Evolutionary conservation across 176 grass and related monocot species (phyloP), one percentile per base, ranked within the genome.

Genomic region (Coix lacrymajobi): DNA sequence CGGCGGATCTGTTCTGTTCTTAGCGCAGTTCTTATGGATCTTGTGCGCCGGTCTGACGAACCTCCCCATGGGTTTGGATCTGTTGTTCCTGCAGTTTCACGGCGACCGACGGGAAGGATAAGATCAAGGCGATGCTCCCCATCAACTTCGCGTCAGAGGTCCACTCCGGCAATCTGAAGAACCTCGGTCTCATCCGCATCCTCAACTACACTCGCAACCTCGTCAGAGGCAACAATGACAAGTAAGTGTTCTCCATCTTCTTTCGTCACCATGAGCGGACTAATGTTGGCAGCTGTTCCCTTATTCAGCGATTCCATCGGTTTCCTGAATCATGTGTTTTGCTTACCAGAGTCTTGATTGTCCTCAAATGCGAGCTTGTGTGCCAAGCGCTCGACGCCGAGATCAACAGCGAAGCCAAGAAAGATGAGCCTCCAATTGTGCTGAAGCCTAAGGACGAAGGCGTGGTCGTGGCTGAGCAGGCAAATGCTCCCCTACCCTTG

Each of bases 51-150:
- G 31, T 40, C 41, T 66, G 56, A 73, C 11, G 44, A 24, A 30
- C 17, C 26, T 48, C 5, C 12, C 34, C 16, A 29, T 75, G 40
- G 20, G 45, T 65, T 36, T 61, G 34, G 37, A 81, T 78, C 85
- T 72, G 7, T 11, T 61, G 1, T 63, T 70, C 4, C 19, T 83
- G 54, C 87, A 99, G 96, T 76, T 96, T 96, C 70, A 85, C 69
- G 91, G 93, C 93, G n/a, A 96, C 69, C 81, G 96, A 99, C 72
- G 96, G 96, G 67, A 79, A 85, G 22, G 83, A 58, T 30, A 99
- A 92, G 88, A 74, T 99, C 57, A 99, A 96, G 74, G 87, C 89
- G 51, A 99, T 99, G 80, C 85, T 99, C 57, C 89, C 93, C 30
- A 89, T 87, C 28, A 69, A 85, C 54, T 92, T 96, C 71, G 83